These are phyloP conservation scores for Avicennia marina DNA, from an alignment of 257 asterid genomes.

Conservation along the genomic window DNA sequence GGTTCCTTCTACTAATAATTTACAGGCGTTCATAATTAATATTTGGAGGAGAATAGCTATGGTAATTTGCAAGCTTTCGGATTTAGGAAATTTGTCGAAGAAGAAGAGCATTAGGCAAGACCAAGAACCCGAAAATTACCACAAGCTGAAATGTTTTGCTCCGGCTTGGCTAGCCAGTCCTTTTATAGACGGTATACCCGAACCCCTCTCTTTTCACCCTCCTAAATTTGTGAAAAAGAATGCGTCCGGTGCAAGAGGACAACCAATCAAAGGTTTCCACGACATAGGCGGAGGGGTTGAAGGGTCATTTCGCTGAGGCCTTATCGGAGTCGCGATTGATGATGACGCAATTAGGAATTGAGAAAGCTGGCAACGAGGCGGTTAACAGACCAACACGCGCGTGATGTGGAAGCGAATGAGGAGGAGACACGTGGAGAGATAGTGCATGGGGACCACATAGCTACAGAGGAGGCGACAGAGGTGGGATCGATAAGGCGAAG, in stretches of 20 bases:
- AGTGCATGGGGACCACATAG: slow-evolving; percentile 20
- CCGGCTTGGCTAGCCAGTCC: slow-evolving; percentile 11
- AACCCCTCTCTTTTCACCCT: not conserved
- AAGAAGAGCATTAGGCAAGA: slow-evolving; percentile 11
- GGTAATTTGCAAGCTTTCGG: slow-evolving; percentile 6
- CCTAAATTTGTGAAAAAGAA: too few relatives aligned
- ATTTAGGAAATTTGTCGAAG: slow-evolving; percentile 1
- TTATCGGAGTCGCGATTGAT: slow-evolving; percentile 1
- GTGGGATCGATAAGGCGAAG: slow-evolving; percentile 18
- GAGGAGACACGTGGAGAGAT: slow-evolving; percentile 17
- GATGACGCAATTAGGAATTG: slow-evolving; percentile 27
- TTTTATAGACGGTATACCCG: slow-evolving; percentile 27
- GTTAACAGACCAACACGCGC: slow-evolving; percentile 35
- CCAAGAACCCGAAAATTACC: not conserved
- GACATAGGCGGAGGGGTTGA: not conserved
- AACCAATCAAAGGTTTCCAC: too few relatives aligned
- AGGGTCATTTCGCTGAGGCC: not conserved
- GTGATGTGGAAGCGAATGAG: slow-evolving; percentile 5
- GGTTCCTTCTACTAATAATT: too few relatives aligned
- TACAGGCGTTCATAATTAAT: too few relatives aligned
- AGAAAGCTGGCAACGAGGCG: slow-evolving; percentile 33
- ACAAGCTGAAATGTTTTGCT: slow-evolving; percentile 22
- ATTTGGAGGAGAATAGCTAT: not conserved
- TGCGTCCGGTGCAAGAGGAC: too few relatives aligned
- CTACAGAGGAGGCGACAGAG: slow-evolving; percentile 11